These are phyloP conservation scores for Backusella westeae DNA, from an alignment of 192 early-diverging fungal genomes.

Conservation along the genomic window DNA sequence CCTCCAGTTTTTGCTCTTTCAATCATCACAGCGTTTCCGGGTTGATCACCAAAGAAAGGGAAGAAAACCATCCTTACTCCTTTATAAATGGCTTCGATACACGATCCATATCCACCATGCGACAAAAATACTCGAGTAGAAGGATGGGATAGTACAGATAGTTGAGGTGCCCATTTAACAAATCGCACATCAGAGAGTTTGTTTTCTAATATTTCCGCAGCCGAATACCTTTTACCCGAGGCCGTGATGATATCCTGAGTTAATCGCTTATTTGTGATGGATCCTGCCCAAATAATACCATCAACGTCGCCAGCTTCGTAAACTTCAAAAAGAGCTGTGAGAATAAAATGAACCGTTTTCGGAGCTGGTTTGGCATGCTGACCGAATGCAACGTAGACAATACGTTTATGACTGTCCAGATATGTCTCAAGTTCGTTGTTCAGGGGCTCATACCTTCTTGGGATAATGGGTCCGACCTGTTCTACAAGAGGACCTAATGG, in stretches of 20 bases:
- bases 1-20: neutral
- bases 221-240: neutral
- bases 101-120: conserved; percentile 3
- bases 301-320: conserved; percentile 27
- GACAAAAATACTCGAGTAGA: conserved; percentile 21
- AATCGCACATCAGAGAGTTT: neutral
- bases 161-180: neutral
- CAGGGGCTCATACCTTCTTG: conserved; percentile 15
- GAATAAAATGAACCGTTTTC: conserved; percentile 11
- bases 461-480: conserved; percentile 36
- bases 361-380: conserved; percentile 7
- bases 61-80: conserved; percentile 23
- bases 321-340: conserved; percentile 19
- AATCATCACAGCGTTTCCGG: neutral
- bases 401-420: conserved; percentile 12
- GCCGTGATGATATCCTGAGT: neutral
- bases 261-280: neutral
- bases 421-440: neutral
- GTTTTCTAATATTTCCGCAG: neutral
- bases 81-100: neutral
- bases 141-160: neutral
- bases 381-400: conserved; percentile 36
- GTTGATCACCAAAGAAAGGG: conserved; percentile 27
- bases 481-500: conserved; percentile 25
- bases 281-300: conserved; percentile 35